Evolutionary conservation across 2,329 filamentous ascomycete genomes (phyloP), one percentile per base, ranked within the genome.

Genomic region (Sporothrix pseudoabietina): DNA sequence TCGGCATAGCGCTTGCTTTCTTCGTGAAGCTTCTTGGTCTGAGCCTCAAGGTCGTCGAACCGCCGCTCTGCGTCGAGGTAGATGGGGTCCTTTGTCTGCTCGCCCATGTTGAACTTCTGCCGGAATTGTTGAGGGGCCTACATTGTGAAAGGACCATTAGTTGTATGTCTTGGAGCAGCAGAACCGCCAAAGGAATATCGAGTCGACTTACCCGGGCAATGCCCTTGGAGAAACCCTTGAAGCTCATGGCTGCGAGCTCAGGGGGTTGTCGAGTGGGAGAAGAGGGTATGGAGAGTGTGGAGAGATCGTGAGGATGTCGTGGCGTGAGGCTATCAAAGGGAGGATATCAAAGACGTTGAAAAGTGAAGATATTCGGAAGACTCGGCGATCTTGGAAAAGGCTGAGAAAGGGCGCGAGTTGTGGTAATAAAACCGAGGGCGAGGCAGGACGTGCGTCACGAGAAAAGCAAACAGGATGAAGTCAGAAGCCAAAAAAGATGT

Each of bases 1-100:
- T 97, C 91, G 79, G 97, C 98, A 83, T 99, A 99, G 84, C 97
- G 98, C 82, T 94, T 92, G 73, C 94, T 97, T 83, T 98, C 95
- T 85, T 97, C 94, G 83, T 98, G 95, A 41, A 98, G 90, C 82
- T 92, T 95, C 87, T 98, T 98, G 49, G 96, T 98, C 85, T 99
- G 94, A 77, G 86, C 91, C 83, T 99, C 96, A 76, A 99, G 88
- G 84, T 99, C 96, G 77, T 94, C 87, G 81, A 98, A 99, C 68
- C 96, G 91, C 75, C 94, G 90, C 82, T 99, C 96, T 76, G 96
- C 93, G 82, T 99, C 96, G 76, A 93, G 90, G 82, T 98, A 99
- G 79, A 99, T 91, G 66, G 93, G 87, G 85, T 99, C 96, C 81
- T 98, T 97, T 78, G 94, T 97, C 81, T 95, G 89, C 78, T 98